Evolutionary conservation across 1,284 basidiomycete genomes (phyloP), one percentile per base, ranked within the genome.

Genomic region (Boletellus dicymbophilus): DNA sequence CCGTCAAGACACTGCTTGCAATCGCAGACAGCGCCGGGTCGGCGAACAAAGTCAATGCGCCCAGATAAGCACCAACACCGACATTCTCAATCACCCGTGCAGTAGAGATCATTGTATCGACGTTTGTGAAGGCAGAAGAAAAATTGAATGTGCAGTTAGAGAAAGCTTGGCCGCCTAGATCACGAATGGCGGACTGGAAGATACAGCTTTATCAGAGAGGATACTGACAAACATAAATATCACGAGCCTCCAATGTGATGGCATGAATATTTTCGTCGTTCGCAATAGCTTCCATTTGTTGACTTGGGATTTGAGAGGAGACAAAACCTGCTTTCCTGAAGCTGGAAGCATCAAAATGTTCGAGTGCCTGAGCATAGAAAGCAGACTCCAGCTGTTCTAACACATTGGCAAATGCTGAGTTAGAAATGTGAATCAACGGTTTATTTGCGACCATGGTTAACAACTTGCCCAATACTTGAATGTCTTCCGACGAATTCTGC

Each of bases 81-180:
- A 91, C 77, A 54, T 83, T 79, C 73, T 94, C 91, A n/a, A 94
- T 80, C 3, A 85, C 70, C 55, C 88, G 85, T 3, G 90, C 90
- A n/a, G 80, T 78, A 7, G 81, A 76, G 34, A 83, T 76, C 87
- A 92, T 90, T 15, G 84, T 85, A 10, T 77, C 51, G 38, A 90
- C 86, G 66, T 86, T 81, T 12, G 74, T n/a, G n/a, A n/a, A n/a
- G n/a, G n/a, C n/a, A n/a, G n/a, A 68, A 44, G 74, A 74, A 58
- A 93, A 90, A 63, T 88, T 78, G 74, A 91, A 92, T 18, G 69
- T 65, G 74, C 90, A 93, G 18, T 65, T 71, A 12, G 75, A 72
- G 49, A 88, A 70, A 7, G 85, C 76, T 11, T 61, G 47, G 28
- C 70, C 76, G 21, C 87, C 88, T 30, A 86, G 73, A 2, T 79